Base-by-base conservation (phyloP, 2,329 filamentous ascomycete species). In the Colletotrichum sp. region DNA sequence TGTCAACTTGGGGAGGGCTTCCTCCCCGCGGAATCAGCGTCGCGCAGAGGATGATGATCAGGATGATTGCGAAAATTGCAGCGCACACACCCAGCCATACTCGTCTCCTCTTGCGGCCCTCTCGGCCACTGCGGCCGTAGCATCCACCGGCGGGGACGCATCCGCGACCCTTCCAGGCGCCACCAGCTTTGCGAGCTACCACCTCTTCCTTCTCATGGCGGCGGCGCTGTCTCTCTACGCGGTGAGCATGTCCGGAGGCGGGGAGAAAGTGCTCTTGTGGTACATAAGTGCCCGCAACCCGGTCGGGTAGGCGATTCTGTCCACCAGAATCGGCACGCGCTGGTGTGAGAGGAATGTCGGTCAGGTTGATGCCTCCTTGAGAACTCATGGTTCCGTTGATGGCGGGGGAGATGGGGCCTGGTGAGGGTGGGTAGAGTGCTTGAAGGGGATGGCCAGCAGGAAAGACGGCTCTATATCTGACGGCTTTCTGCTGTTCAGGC, bases 121-220 rank as follows among this genome's bases (percentile, higher is more conserved):
- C 93, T 1, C 90, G 89, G 1, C 92, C 92, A 4, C 86, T 85
- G 24, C 92, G 88, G 2, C 93, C 93, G 81, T 92, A 93, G 82
- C 92, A 94, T 3, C 93, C 92, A n/a, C 86, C 89, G 18, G 89
- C 86, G 1, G 92, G 89, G 44, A 95, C 87, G 76, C 91, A 94
- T 12, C 90, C 91, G 64, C 93, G 89, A 3, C 93, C 93, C 80
- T 91, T 90, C 92, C 93, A 95, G 57, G 91, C 87, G 5, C 91
- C 90, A 3, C 92, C 92, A 1, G 88, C 82, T 77, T 89, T 91
- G 65, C 87, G 88, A 2, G 90, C 92, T 21, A 90, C 79, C 4
- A 87, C 87, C 55, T 95, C 93, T 82, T 95, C 93, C 76, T 93
- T 93, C 81, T 95, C 93, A 73, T 90, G 89, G 24, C 88, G 90